A percentile compares a stretch with the other conserved stretches of the same genome.
phyloP scores from a whole-genome alignment of 176 grass and related monocot genomes.

The Hordeum marinum region DNA sequence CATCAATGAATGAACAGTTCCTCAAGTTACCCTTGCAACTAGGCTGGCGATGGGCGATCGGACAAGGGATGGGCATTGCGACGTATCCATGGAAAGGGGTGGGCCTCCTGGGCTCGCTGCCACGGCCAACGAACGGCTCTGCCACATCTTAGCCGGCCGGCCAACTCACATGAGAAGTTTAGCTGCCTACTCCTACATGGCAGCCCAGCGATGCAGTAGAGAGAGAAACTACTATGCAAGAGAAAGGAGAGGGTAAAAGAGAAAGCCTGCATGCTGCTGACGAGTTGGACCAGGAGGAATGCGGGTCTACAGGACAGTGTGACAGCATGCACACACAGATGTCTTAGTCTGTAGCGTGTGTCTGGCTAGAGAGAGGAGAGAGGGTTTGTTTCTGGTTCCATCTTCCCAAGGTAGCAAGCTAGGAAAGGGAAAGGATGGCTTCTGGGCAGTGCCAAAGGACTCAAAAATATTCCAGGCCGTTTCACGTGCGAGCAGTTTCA shows the following conservation, averaged over 20 bases:
- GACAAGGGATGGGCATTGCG: conserved; percentile 3
- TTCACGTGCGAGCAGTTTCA: conserved; percentile 64
- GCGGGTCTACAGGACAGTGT: conserved; percentile 12
- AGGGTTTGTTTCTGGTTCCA: conserved; percentile 4
- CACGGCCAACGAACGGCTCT: conserved; percentile 24
- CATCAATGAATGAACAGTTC: conserved; percentile 36
- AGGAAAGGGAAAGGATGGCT: conserved; percentile 29
- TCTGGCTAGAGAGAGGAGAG: conserved; percentile 17
- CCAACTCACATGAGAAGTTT: conserved; percentile 45
- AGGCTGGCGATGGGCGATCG: not conserved
- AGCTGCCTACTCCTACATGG: conserved; percentile 34
- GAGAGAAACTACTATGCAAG: not conserved
- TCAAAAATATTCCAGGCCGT: not conserved
- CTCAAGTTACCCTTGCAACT: conserved; percentile 26
- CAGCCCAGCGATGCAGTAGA: conserved; percentile 29
- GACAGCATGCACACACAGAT: conserved; percentile 10
- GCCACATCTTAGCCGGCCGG: conserved; percentile 32
- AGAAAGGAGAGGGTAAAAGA: not conserved
- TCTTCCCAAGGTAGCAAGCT: conserved; percentile 34
- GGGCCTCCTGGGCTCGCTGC: conserved; percentile 29
- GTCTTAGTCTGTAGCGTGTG: conserved; percentile 18
- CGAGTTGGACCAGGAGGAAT: conserved; percentile 11
- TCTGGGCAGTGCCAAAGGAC: conserved; percentile 26
- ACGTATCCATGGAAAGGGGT: conserved; percentile 30
- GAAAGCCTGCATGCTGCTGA: not conserved